These are phyloP conservation scores for Saccharomycopsis sp. DNA, from an alignment of 805 yeast species.

Conservation along the genomic window DNA sequence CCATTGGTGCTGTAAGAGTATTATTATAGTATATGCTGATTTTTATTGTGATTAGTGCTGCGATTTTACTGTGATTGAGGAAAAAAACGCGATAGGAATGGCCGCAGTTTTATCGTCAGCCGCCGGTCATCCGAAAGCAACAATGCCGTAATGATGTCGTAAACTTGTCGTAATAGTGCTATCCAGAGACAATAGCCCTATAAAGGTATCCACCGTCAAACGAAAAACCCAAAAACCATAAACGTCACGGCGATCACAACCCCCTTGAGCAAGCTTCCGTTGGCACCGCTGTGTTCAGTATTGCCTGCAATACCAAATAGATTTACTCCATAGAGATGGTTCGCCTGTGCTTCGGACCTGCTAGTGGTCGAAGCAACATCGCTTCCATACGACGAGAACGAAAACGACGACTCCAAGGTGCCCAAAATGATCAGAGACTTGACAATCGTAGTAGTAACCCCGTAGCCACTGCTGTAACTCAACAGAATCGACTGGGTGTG, in stretches of 20 bases:
- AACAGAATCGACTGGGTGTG: conserved; percentile 5
- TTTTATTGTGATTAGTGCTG: too few species aligned
- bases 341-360: neutral
- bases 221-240: conserved; percentile 1
- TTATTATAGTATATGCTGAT: too few species aligned
- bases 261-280: neutral
- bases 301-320: neutral
- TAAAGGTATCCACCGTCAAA: too few species aligned
- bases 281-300: neutral
- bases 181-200: too few species aligned
- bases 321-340: neutral
- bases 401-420: conserved; percentile 9
- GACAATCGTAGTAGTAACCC: conserved; percentile 11
- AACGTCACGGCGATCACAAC: neutral
- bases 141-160: too few species aligned
- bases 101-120: too few species aligned
- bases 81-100: too few species aligned
- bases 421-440: conserved; percentile 12
- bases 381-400: neutral
- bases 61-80: too few species aligned
- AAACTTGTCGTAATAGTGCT: too few species aligned
- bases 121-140: too few species aligned
- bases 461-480: neutral
- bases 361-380: neutral
- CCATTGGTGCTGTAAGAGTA: too few species aligned